Evolutionary conservation across 768 basidiomycete species (phyloP).

Genomic region (Mycena crocata): DNA sequence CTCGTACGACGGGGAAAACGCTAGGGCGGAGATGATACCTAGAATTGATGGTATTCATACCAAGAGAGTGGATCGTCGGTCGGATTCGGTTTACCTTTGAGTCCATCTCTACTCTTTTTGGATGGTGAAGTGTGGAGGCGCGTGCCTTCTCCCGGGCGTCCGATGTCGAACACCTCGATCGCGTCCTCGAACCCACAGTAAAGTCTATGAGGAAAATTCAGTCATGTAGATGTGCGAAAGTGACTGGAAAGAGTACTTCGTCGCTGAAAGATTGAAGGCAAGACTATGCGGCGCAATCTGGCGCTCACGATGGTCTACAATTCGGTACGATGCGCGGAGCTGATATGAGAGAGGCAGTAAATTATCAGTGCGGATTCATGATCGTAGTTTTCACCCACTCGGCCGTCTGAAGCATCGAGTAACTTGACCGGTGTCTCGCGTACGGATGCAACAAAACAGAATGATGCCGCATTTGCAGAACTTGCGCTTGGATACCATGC

Average conservation of each 20-base stretch:
- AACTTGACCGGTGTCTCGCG: conserved; percentile 89
- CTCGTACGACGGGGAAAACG: conserved; percentile 75
- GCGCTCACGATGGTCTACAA: conserved; percentile 94
- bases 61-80: background rate
- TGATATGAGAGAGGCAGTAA: conserved; percentile 43
- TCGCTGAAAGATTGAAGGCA: conserved; percentile 76
- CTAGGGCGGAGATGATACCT: conserved; percentile 90
- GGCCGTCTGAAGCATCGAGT: conserved; percentile 81
- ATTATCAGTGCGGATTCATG: background rate
- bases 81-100: conserved; percentile 71
- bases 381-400: conserved; percentile 64
- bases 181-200: conserved; percentile 91
- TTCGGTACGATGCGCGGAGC: conserved; percentile 92
- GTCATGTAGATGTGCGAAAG: background rate
- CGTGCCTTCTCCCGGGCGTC: conserved; percentile 77
- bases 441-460: conserved; percentile 87
- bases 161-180: conserved; percentile 87
- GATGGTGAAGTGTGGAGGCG: conserved; percentile 78
- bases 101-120: conserved; percentile 83
- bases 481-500: conserved; percentile 89
- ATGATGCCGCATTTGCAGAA: conserved; percentile 65
- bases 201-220: conserved; percentile 57
- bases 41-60: conserved; percentile 1
- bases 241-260: conserved; percentile 59
- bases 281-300: conserved; percentile 89